Conservation (phyloP, 805 yeast species). For the Lipomyces japonicus region DNA sequence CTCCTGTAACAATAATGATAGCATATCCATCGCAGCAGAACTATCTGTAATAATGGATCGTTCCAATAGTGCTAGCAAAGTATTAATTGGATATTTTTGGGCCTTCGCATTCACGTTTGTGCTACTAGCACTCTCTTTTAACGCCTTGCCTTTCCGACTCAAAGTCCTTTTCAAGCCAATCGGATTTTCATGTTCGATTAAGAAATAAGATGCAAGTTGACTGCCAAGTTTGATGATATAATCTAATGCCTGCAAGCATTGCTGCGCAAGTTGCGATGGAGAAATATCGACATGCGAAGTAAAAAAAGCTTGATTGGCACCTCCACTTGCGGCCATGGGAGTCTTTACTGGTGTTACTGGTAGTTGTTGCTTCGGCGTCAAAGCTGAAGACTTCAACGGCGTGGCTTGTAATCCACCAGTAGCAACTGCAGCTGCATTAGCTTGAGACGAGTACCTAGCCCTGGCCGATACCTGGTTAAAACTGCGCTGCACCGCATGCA, state of each 20-base stretch:
- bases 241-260: constrained; percentile 70
- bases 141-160: constrained; percentile 35
- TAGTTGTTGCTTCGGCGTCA: constrained; percentile 17
- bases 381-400: constrained; percentile 20
- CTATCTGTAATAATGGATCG: constrained; percentile 65
- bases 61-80: constrained; percentile 59
- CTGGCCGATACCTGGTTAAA: constrained; percentile 55
- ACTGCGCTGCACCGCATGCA: constrained; percentile 56
- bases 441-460: constrained; percentile 38
- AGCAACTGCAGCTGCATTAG: constrained; percentile 9
- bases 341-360: constrained; percentile 16
- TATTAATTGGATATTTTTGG: constrained; percentile 62
- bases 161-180: constrained; percentile 39
- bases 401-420: constrained; percentile 5
- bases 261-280: constrained; percentile 69
- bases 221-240: constrained; percentile 63
- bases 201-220: constrained; percentile 67
- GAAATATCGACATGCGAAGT: constrained; percentile 49
- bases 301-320: not conserved
- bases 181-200: constrained; percentile 67
- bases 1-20: constrained; percentile 70
- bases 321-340: not conserved
- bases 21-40: constrained; percentile 66
- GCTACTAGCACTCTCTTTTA: constrained; percentile 37
- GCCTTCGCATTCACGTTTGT: constrained; percentile 31